phyloP scores from a whole-genome alignment of 2,329 filamentous ascomycete species.

The Fragosphaeria purpurea region DNA sequence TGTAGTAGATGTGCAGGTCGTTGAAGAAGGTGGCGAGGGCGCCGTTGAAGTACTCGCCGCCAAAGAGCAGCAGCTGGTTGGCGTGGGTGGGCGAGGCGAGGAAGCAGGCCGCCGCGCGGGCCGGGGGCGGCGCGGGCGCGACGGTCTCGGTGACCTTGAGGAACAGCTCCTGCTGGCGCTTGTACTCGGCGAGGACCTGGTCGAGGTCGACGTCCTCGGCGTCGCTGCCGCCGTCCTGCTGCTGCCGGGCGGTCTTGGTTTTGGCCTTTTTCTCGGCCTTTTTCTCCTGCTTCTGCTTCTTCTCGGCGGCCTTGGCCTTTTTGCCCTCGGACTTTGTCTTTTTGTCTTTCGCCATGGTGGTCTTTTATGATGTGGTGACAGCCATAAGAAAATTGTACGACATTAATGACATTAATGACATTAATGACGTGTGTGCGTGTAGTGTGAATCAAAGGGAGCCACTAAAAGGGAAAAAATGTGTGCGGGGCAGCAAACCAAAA shows the following conservation, averaged over 20 bases:
- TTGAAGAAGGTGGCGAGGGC: constrained; percentile 66
- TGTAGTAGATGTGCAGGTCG: constrained; percentile 60
- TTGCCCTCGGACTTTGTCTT: constrained; percentile 32
- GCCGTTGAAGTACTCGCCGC: constrained; percentile 93
- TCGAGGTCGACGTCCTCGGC: constrained; percentile 90
- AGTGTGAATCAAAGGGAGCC: too few relatives aligned
- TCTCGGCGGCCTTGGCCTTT: constrained; percentile 45
- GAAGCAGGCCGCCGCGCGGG: constrained; percentile 70
- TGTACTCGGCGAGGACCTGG: constrained; percentile 84
- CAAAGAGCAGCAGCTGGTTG: constrained; percentile 84
- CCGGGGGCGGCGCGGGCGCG: constrained; percentile 59
- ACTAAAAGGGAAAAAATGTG: too few relatives aligned
- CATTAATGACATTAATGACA: too few relatives aligned
- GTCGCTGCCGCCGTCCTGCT: constrained; percentile 57
- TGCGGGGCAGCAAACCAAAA: too few relatives aligned
- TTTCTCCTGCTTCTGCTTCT: constrained; percentile 71
- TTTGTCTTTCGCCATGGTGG: constrained; percentile 34
- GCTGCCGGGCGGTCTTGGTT: constrained; percentile 55
- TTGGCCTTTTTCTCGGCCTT: constrained; percentile 84
- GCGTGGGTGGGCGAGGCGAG: constrained; percentile 76
- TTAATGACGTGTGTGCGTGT: too few relatives aligned
- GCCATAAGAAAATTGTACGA: too few relatives aligned
- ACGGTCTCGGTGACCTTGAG: constrained; percentile 82
- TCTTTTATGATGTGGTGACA: too few relatives aligned
- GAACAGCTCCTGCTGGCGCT: constrained; percentile 85